Evolutionary conservation across 192 early-diverging fungal species (phyloP).

Genomic region (Gonapodya sp.): DNA sequence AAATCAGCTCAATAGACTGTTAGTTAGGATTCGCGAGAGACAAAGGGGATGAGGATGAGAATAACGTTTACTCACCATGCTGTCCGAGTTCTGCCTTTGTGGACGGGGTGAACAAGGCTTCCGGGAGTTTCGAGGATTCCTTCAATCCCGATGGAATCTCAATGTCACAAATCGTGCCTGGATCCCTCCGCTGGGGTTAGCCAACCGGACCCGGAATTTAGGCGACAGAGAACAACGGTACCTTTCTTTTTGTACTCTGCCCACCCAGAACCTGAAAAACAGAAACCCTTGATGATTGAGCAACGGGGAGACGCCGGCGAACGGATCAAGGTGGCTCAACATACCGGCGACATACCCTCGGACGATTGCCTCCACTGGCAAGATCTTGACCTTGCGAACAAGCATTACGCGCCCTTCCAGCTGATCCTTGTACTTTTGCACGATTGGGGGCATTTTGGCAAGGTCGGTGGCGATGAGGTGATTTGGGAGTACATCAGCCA

Average conservation of each 20-base stretch:
- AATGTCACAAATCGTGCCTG: conserved; percentile 88
- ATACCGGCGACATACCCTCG: conserved; percentile 90
- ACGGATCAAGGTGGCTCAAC: neutral
- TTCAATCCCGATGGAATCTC: conserved; percentile 63
- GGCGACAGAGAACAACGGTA: neutral
- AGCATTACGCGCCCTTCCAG: conserved; percentile 83
- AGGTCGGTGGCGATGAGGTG: conserved; percentile 93
- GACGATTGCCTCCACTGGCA: conserved; percentile 97
- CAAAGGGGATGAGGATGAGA: neutral
- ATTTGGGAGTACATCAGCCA: conserved; percentile 85
- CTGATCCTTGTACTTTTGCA: conserved; percentile 84
- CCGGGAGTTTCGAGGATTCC: conserved; percentile 74
- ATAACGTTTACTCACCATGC: conserved; percentile 51
- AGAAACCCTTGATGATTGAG: conserved; percentile 1
- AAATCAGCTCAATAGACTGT: conserved; percentile 16
- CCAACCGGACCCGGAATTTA: too few species aligned
- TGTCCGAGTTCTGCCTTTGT: conserved; percentile 98
- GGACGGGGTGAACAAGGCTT: conserved; percentile 88
- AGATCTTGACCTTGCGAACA: conserved; percentile 81
- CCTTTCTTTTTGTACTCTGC: conserved; percentile 78
- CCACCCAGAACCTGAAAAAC: conserved; percentile 73
- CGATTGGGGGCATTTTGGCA: conserved; percentile 75
- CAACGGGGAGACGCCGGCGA: neutral
- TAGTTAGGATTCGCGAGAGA: neutral
- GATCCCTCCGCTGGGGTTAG: too few species aligned